Evolutionary conservation across 2,329 filamentous ascomycete genomes (phyloP), one percentile per base, ranked within the genome.

Genomic region (Graphiopsis chlorocephala): DNA sequence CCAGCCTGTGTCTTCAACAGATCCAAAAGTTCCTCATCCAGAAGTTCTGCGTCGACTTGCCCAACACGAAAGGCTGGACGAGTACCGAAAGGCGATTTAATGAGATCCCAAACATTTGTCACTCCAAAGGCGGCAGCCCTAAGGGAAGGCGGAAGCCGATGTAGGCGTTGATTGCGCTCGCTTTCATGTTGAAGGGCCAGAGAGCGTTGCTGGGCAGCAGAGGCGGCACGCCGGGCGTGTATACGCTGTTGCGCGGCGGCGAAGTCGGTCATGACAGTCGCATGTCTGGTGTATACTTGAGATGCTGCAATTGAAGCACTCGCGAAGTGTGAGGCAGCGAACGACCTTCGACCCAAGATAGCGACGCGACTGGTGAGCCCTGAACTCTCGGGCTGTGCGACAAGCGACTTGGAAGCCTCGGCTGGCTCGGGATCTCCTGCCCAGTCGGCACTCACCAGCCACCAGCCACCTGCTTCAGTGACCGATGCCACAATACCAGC

Each of bases 1-100:
- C 88, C 90, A 33, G 95, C 92, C 78, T 99, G 94, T 6, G 85
- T 87, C 74, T 91, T 93, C 65, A 99, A 82, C 69, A 98, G 84
- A n/a, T 87, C 86, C 26, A 98, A 83, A 53, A 99, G 83, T 80
- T 98, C 95, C 74, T 97, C 92, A 77, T 99, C 95, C 20, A 99
- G 84, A 58, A 99, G 83, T 77, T 98, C 95, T 42, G 95, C 93
- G 77, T 99, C 95, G 50, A 98, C 92, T 79, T 99, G 95, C 29
- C 94, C 93, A 29, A 99, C 95, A 62, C 95, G 89, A 76, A 97
- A 97, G 12, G 91, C 89, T 5, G 95, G 94, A 17, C 88, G 83
- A 26, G 91, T 94, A 52, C 92, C 92, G 74, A 93, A 88, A 66
- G 90, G 87, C 6, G 90, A 88, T 45, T 86, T 86, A 48, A 94